Evolutionary conservation across 306 rosid species (phyloP).

Genomic region (Dryas drummondii): DNA sequence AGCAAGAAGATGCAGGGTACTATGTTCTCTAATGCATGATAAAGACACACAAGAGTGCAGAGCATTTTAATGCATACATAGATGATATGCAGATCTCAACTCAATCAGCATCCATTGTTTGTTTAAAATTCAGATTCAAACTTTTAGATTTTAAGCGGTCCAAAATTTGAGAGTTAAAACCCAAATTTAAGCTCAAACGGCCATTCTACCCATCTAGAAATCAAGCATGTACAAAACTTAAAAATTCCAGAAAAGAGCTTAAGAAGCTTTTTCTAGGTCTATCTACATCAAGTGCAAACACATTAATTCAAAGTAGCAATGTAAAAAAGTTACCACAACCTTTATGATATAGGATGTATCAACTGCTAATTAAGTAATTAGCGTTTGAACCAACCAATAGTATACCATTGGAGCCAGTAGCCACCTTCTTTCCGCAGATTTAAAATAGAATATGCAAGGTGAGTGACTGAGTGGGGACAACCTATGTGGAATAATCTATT

Average conservation of each 20-base stretch:
- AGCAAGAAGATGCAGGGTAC: slow-evolving; percentile 3
- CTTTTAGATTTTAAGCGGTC: no score
- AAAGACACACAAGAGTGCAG: slow-evolving; percentile 11
- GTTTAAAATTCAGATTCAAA: no score
- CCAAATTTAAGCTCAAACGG: no score
- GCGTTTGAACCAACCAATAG: neutral
- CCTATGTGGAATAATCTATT: slow-evolving; percentile 56
- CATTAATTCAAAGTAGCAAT: neutral
- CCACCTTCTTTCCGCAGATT: slow-evolving; percentile 25
- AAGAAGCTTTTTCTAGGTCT: neutral
- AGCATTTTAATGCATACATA: neutral
- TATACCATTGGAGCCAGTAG: slow-evolving; percentile 4
- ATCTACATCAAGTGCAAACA: neutral
- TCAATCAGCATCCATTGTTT: no score
- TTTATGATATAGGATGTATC: neutral
- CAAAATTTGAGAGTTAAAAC: no score
- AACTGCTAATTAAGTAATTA: neutral
- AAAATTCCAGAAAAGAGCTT: no score
- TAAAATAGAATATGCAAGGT: slow-evolving; percentile 33
- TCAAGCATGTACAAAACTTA: no score
- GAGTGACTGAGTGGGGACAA: slow-evolving; percentile 35
- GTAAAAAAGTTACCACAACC: neutral
- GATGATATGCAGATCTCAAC: no score
- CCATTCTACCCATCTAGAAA: no score
- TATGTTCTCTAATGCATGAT: neutral